phyloP scores from a whole-genome alignment of 1,139 yeast genomes.

The Starmera stellimalicola region DNA sequence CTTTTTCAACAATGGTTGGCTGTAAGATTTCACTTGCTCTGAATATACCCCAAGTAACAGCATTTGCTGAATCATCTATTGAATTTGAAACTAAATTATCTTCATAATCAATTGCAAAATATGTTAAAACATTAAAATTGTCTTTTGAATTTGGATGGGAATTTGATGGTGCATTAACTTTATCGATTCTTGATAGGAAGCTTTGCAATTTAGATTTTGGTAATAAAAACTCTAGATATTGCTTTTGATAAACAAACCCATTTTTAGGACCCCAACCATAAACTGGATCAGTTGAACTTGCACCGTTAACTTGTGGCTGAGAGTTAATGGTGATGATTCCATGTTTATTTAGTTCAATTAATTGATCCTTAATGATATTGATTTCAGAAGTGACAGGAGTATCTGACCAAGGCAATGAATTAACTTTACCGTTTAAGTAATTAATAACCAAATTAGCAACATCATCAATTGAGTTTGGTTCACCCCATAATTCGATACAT shows the following conservation, averaged over 20 bases:
- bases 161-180: constrained; percentile 18
- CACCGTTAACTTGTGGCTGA: constrained; percentile 89
- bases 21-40: constrained; percentile 88
- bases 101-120: constrained; percentile 61
- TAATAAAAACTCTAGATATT: constrained; percentile 76
- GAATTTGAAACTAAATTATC: constrained; percentile 64
- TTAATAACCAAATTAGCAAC: constrained; percentile 51
- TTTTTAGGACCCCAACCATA: constrained; percentile 96
- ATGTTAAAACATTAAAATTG: constrained; percentile 49
- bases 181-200: constrained; percentile 32
- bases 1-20: constrained; percentile 88
- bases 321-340: constrained; percentile 83
- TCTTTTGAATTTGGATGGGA: constrained; percentile 26
- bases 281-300: constrained; percentile 55
- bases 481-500: constrained; percentile 82
- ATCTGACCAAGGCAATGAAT: constrained; percentile 92
- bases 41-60: constrained; percentile 97
- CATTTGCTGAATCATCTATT: constrained; percentile 66
- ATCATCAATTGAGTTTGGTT: constrained; percentile 52
- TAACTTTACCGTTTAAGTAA: constrained; percentile 61
- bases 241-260: constrained; percentile 90
- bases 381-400: constrained; percentile 79
- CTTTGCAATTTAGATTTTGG: constrained; percentile 44
- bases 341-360: constrained; percentile 51
- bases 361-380: constrained; percentile 46